Conservation (phyloP, 1,284 basidiomycete species). For the Naganishia sp. region DNA sequence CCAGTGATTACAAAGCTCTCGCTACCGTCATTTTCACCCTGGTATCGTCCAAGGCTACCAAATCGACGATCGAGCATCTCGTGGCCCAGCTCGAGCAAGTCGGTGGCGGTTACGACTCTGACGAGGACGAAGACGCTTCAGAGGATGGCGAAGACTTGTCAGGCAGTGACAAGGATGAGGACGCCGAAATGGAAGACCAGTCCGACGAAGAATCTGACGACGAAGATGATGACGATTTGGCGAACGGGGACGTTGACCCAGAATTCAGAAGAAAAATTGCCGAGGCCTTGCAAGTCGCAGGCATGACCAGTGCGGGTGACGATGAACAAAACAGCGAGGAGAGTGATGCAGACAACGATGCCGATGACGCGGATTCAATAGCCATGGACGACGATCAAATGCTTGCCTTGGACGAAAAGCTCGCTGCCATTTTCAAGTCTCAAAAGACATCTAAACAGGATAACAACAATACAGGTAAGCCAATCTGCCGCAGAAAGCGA, state of each 20-base stretch:
- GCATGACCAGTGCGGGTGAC: conserved; percentile 41
- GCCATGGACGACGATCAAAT: conserved; percentile 94
- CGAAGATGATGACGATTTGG: conserved; percentile 53
- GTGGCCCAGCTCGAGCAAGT: conserved; percentile 76
- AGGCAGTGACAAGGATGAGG: conserved; percentile 1
- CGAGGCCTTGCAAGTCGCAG: conserved; percentile 65
- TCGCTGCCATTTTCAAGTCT: conserved; percentile 80
- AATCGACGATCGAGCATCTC: conserved; percentile 78
- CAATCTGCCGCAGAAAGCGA: not conserved
- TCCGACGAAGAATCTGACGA: conserved; percentile 53
- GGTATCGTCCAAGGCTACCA: conserved; percentile 68
- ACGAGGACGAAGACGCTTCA: conserved; percentile 54
- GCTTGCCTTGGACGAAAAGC: conserved; percentile 91
- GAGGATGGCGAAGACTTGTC: conserved; percentile 42
- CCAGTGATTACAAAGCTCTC: conserved; percentile 75
- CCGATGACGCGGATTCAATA: conserved; percentile 56
- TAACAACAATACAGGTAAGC: conserved; percentile 30
- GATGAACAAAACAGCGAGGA: conserved; percentile 60
- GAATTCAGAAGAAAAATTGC: conserved; percentile 74
- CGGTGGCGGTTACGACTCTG: conserved; percentile 48
- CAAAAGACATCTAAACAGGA: conserved; percentile 61
- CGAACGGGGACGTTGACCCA: conserved; percentile 59
- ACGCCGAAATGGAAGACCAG: conserved; percentile 40
- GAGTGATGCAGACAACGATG: conserved; percentile 54
- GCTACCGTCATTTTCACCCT: conserved; percentile 80